Percentiles rank a stretch among this genome's conserved stretches.
Conservation (phyloP, 192 early-diverging fungal species). For the Gryganskiella cystojenkinii region DNA sequence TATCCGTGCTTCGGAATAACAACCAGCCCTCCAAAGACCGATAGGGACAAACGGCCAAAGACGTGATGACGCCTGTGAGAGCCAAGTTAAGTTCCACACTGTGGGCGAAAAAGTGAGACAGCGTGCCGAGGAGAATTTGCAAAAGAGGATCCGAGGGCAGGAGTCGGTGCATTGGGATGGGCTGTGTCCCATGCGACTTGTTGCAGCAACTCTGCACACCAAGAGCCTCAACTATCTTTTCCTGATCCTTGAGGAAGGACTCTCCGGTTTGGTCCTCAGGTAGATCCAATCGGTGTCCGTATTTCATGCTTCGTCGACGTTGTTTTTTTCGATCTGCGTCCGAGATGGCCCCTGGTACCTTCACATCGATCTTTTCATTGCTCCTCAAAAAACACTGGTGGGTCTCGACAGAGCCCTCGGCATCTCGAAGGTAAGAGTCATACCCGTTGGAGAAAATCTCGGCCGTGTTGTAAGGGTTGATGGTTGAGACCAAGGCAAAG, state of each 20-base stretch:
- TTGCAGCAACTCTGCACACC: conserved; percentile 1
- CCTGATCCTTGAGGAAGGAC: conserved; percentile 7
- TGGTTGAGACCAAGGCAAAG: conserved; percentile 61
- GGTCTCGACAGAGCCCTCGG: conserved; percentile 56
- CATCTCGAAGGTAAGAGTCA: conserved; percentile 64
- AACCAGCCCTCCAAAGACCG: conserved; percentile 81
- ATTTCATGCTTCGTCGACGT: conserved; percentile 59
- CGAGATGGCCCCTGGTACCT: conserved; percentile 17
- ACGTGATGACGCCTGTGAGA: conserved; percentile 89
- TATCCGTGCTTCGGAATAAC: conserved; percentile 61
- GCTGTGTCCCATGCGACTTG: not conserved
- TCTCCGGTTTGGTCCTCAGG: conserved; percentile 15
- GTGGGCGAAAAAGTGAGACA: conserved; percentile 87
- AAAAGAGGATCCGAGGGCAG: conserved; percentile 71
- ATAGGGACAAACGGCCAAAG: conserved; percentile 79
- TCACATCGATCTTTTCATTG: conserved; percentile 21
- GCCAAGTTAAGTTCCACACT: conserved; percentile 90
- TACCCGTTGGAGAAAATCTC: conserved; percentile 65
- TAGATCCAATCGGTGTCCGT: conserved; percentile 54
- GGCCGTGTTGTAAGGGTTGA: conserved; percentile 57
- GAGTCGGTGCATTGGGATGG: conserved; percentile 56
- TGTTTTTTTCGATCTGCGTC: conserved; percentile 52
- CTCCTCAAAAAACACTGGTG: conserved; percentile 57
- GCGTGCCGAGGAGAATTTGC: conserved; percentile 70
- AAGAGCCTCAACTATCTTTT: conserved; percentile 24